These are phyloP conservation scores for Aspergillus coremiiformis DNA, from an alignment of 495 filamentous ascomycete genomes.

Conservation along the genomic window DNA sequence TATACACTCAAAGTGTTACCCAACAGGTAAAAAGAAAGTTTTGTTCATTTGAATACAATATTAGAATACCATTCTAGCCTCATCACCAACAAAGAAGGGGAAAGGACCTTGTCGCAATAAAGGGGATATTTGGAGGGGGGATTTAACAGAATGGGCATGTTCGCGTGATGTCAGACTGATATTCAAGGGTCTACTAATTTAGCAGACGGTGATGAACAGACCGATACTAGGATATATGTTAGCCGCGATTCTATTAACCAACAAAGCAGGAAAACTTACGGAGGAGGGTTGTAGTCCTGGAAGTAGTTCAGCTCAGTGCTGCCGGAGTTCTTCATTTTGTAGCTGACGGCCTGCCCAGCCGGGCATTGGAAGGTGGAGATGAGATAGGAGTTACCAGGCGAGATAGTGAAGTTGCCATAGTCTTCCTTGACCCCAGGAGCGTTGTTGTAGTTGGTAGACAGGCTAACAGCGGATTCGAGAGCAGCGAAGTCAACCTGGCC, in stretches of 20 bases:
- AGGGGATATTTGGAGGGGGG: background rate
- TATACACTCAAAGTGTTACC: background rate
- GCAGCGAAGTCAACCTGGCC: slow-evolving; percentile 49
- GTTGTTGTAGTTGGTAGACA: slow-evolving; percentile 45
- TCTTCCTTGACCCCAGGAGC: slow-evolving; percentile 39
- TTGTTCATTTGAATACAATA: background rate
- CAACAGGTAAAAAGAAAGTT: background rate
- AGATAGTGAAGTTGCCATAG: slow-evolving; percentile 41
- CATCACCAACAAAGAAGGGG: background rate
- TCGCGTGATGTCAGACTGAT: slow-evolving; percentile 5
- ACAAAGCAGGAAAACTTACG: slow-evolving; percentile 26
- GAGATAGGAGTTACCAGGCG: slow-evolving; percentile 49
- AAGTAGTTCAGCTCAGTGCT: slow-evolving; percentile 53
- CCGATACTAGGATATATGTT: slow-evolving; percentile 41
- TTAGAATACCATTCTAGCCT: background rate
- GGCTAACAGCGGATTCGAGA: slow-evolving; percentile 32
- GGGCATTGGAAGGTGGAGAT: slow-evolving; percentile 51
- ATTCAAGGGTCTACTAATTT: slow-evolving; percentile 14
- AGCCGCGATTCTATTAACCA: slow-evolving; percentile 9
- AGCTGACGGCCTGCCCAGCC: slow-evolving; percentile 42
- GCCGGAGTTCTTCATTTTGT: slow-evolving; percentile 46
- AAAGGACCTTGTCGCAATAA: background rate
- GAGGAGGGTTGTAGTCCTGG: slow-evolving; percentile 53
- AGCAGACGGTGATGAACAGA: slow-evolving; percentile 55
- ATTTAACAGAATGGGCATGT: slow-evolving; percentile 4